Evolutionary conservation across 2,329 filamentous ascomycete genomes (phyloP), one percentile per base, ranked within the genome.

Genomic region (Beauveria sp.): DNA sequence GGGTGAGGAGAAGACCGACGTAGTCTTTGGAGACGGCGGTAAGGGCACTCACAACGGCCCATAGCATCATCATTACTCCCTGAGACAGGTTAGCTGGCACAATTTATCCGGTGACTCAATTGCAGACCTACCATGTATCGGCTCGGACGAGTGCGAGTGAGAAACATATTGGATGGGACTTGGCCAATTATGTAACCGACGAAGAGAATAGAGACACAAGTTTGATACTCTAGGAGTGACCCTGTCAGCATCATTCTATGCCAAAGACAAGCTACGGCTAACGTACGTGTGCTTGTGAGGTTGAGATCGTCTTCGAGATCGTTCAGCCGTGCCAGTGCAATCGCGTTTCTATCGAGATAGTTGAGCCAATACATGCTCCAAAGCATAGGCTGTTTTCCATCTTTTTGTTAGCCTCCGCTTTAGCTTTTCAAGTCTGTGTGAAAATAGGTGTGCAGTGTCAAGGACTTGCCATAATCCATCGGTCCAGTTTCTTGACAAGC

Each of bases 21-120:
- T 81, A 84, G 65, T 76, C 75, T 26, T 75, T 78, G 5, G 76
- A 72, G 0, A 77, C 76, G 14, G 77, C 79, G 58, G 81, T 80
- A 6, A 78, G 66, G 40, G 78, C 72, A 1, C 78, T 77, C 63
- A 80, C 74, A 1, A 75, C 58, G 18, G 79, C 79, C 79, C 81
- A 84, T 2, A 71, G 67, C 42, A 79, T 72, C 72, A 81, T 81
- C 53, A 78, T 67, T 52, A 69, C 59, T 60, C 76, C 78, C 69
- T 70, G n/a, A 34, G 6, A 20, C 4, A 1, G 5, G 9, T 52
- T 24, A 52, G 50, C 18, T 24, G 5, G 22, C 5, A 28, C 1
- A 51, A 34, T 8, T 9, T 18, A 3, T 16, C 3, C 5, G 18
- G 24, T 28, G 49, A 10, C 16, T 34, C 7, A 28, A 40, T n/a